Conservation (phyloP, 2,329 filamentous ascomycete genomes). For the Sarocladium kiliense region DNA sequence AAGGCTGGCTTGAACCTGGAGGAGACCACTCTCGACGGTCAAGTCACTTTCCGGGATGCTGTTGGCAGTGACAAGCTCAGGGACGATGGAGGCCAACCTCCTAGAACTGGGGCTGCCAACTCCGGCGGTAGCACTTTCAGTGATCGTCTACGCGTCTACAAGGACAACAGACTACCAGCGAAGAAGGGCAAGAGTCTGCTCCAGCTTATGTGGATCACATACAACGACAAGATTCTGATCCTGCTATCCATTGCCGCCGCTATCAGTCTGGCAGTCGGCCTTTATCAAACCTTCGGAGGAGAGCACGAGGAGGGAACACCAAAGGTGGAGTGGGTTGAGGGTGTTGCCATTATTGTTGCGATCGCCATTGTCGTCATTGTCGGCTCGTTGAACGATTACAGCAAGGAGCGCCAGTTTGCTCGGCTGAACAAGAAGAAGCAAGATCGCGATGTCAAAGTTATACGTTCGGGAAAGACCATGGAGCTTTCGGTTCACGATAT, state of each 20-base stretch:
- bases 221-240: constrained; percentile 78
- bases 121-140: constrained; percentile 33
- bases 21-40: constrained; percentile 60
- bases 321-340: constrained; percentile 73
- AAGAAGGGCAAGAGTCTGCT: constrained; percentile 71
- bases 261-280: constrained; percentile 67
- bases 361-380: constrained; percentile 73
- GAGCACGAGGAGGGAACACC: constrained; percentile 45
- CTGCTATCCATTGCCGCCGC: constrained; percentile 65
- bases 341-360: constrained; percentile 76
- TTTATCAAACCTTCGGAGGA: constrained; percentile 68
- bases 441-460: constrained; percentile 65
- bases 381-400: constrained; percentile 73
- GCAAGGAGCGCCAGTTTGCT: constrained; percentile 75
- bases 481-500: constrained; percentile 67
- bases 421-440: constrained; percentile 76
- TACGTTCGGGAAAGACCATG: constrained; percentile 64
- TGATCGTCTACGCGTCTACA: constrained; percentile 66
- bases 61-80: constrained; percentile 27
- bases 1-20: constrained; percentile 71
- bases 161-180: constrained; percentile 67
- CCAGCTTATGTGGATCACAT: constrained; percentile 74
- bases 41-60: constrained; percentile 67
- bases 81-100: constrained; percentile 20
- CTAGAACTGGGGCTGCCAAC: neutral